Evolutionary conservation across 768 basidiomycete genomes (phyloP), one percentile per base, ranked within the genome.

Genomic region (Macrocybe gigantea): DNA sequence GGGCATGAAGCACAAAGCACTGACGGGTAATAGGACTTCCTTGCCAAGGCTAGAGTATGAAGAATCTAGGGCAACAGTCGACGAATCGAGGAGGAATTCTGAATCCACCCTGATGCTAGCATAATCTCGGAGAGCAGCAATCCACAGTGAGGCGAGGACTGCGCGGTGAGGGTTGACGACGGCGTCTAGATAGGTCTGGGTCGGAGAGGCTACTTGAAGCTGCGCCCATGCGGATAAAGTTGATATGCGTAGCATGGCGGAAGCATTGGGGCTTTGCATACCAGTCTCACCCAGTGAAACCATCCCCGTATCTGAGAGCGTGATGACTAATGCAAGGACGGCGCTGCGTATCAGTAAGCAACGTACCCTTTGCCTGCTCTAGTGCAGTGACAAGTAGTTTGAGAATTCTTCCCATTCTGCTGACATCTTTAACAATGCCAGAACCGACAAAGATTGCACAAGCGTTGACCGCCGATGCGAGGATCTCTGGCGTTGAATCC

Each of bases 381-480:
- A 99, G 71, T 0, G 93, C 90, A 6, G 77, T 83, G 1, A 86
- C 95, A 8, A 99, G 68, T 7, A 96, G 70, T 64, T 90, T 95
- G 39, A 97, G 67, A 46, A 98, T 94, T 14, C 95, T 81, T 0
- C 95, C 95, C 95, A 99, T 97, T 49, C 90, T 75, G 38, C 69
- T 68, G 3, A 94, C 78, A 63, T 97, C 92, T 61, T 89, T 93
- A 22, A 96, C 88, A 11, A 97, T 83, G 6, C 96, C 95, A 57
- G 88, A 92, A 1, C 95, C 93, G 6, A 98, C 92, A 58, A 95
- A 98, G 6, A 93, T 78, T 2, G 95, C 96, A 56, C 95, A 97
- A 7, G 93, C 87, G 59, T 93, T 82, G 12, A 98, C 83, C 1
- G 93, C 95, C 22, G 89, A 85, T 0, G 94, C 90, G 36, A 97